Base-by-base conservation (phyloP, 179 eudicot species). In the Gypsophila paniculata region DNA sequence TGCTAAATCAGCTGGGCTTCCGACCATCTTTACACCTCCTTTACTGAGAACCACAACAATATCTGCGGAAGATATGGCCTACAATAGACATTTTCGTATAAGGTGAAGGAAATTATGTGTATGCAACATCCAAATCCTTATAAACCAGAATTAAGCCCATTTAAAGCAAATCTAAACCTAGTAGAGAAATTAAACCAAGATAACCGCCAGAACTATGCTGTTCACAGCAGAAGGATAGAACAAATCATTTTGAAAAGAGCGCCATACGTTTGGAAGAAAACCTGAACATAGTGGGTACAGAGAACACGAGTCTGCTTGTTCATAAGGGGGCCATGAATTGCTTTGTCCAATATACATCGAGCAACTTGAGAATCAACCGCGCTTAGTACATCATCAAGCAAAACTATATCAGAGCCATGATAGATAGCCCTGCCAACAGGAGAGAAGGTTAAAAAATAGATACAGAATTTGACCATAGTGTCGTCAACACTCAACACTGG, bases 291-390 rank as follows among this genome's bases (percentile, higher is more conserved):
- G 80, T 93, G 98, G 54, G 98, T 93, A 72, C 97, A 93, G 44
- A 93, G 85, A 75, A 91, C 80, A 61, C 98, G 84, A 61, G 96
- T 86, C 72, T 79, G 77, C 72, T 79, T 85, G 76, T 68, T 84
- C 88, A 93, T 80, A 44, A 86, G 83, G 72, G 96, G 89, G 71
- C 98, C 89, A 76, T 83, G 85, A 79, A 93, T 88, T 69, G 88
- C 97, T 72, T 88, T 83, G 55, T 83, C 82, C 71, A 93, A 72
- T 79, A 93, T 87, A 77, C 84, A 84, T 75, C 80, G 81, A 69
- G 91, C 93, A 83, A 93, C 98, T 81, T 93, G 97, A 19, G 96
- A 86, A 80, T 93, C 97, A 76, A 93, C 96, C 49, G 98, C 96
- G 86, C 97, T 91, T 62, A 93, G 88, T 69, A 91, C 88, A 65